phyloP scores from a whole-genome alignment of 306 rosid species.

The Purshia tridentata region DNA sequence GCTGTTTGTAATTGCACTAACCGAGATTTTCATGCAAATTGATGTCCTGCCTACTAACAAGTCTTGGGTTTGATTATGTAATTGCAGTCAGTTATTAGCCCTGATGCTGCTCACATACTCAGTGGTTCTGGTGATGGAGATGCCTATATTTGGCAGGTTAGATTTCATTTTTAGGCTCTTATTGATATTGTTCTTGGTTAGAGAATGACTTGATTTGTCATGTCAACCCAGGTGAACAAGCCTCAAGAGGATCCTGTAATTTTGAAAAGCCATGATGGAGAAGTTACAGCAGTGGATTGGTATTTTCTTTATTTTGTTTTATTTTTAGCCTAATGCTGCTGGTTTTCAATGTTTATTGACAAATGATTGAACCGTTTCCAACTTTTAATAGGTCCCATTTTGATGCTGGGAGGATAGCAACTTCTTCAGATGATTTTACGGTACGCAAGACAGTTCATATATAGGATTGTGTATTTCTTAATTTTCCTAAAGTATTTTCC shows the following conservation, averaged over 20 bases:
- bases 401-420: constrained; percentile 82
- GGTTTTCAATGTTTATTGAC: constrained; percentile 4
- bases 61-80: constrained; percentile 27
- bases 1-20: neutral
- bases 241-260: constrained; percentile 51
- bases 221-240: constrained; percentile 64
- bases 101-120: constrained; percentile 74
- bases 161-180: neutral
- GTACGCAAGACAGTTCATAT: constrained; percentile 38
- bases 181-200: constrained; percentile 12
- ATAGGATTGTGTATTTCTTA: neutral
- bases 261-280: constrained; percentile 68
- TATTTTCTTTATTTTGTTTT: constrained; percentile 14
- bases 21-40: neutral
- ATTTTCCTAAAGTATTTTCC: neutral
- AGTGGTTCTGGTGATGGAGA: constrained; percentile 89
- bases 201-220: constrained; percentile 16
- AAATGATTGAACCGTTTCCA: constrained; percentile 3
- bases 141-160: constrained; percentile 89
- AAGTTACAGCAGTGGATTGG: constrained; percentile 94
- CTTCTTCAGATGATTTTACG: constrained; percentile 85
- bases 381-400: constrained; percentile 53
- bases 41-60: neutral
- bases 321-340: constrained; percentile 22
- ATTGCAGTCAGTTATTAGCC: constrained; percentile 79